Evolutionary conservation across 352 stramenopile genomes (phyloP).

Genomic region (Halophytophthora polymorphica): DNA sequence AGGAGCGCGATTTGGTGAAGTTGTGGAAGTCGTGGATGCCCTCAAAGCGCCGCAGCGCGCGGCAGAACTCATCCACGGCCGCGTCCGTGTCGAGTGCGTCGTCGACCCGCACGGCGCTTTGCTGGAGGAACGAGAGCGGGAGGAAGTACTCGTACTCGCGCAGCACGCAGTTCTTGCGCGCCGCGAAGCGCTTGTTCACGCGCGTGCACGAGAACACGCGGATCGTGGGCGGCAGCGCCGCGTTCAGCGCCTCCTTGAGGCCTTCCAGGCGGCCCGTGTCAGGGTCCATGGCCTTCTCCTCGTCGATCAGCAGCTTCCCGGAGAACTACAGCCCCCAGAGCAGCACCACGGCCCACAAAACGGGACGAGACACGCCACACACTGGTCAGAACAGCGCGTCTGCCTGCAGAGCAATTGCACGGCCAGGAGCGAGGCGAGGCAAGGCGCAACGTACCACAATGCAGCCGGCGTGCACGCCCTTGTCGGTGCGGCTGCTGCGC

Average conservation of each 20-base stretch:
- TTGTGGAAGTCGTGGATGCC: constrained; percentile 91
- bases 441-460: constrained; percentile 68
- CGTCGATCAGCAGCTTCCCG: constrained; percentile 83
- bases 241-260: constrained; percentile 73
- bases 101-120: constrained; percentile 28
- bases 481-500: constrained; percentile 89
- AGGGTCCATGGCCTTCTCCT: constrained; percentile 61
- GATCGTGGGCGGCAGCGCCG: constrained; percentile 69
- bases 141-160: constrained; percentile 92
- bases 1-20: constrained; percentile 80
- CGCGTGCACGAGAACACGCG: constrained; percentile 86
- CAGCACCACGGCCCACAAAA: no score
- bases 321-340: constrained; percentile 82
- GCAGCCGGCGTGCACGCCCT: constrained; percentile 88
- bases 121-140: constrained; percentile 70
- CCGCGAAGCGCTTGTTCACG: constrained; percentile 89
- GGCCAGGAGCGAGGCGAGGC: neutral
- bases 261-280: constrained; percentile 51
- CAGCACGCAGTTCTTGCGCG: constrained; percentile 82
- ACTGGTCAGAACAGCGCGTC: neutral
- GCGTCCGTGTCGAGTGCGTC: constrained; percentile 35
- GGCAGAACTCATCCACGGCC: constrained; percentile 44
- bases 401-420: neutral
- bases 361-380: constrained; percentile 1
- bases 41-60: constrained; percentile 62